Evolutionary conservation across 345 rosid genomes (phyloP).

Genomic region (Arabidopsis thaliana): DNA sequence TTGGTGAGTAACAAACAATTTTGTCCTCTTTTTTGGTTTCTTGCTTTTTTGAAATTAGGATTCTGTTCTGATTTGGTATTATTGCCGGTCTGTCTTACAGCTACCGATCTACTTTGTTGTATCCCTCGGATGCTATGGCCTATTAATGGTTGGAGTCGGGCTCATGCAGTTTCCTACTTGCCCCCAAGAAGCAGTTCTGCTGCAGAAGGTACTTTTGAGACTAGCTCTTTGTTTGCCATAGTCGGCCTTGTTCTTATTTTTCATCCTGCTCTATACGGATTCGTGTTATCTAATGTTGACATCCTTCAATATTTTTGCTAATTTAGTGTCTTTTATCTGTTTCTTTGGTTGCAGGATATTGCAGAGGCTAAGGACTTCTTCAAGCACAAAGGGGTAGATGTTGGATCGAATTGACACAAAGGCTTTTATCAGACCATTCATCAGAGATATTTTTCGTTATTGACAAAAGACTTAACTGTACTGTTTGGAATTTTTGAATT

Average conservation of each 20-base stretch:
- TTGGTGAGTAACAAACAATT: slow-evolving; percentile 49
- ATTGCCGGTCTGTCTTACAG: slow-evolving; percentile 35
- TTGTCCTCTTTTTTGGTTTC: neutral
- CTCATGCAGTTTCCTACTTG: slow-evolving; percentile 76
- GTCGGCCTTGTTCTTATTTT: neutral
- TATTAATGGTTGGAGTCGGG: slow-evolving; percentile 78
- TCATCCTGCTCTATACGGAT: neutral
- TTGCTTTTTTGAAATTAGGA: slow-evolving; percentile 4
- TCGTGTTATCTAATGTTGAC: neutral
- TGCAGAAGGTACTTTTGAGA: slow-evolving; percentile 57
- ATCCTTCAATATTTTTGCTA: neutral
- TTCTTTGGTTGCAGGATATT: slow-evolving; percentile 60
- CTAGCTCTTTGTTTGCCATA: neutral
- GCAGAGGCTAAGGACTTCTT: slow-evolving; percentile 77
- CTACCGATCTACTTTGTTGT: slow-evolving; percentile 72
- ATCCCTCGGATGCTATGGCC: slow-evolving; percentile 79
- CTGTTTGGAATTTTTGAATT: neutral
- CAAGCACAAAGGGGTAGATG: slow-evolving; percentile 72
- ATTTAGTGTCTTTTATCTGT: neutral
- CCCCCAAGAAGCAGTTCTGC: slow-evolving; percentile 69
- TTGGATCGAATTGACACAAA: slow-evolving; percentile 52
- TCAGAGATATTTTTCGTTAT: slow-evolving; percentile 8
- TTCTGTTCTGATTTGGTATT: neutral
- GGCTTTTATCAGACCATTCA: neutral
- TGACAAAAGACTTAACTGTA: neutral